phyloP scores from a whole-genome alignment of 2,329 filamentous ascomycete genomes.

The Hawksworthiomyces lignivorus region DNA sequence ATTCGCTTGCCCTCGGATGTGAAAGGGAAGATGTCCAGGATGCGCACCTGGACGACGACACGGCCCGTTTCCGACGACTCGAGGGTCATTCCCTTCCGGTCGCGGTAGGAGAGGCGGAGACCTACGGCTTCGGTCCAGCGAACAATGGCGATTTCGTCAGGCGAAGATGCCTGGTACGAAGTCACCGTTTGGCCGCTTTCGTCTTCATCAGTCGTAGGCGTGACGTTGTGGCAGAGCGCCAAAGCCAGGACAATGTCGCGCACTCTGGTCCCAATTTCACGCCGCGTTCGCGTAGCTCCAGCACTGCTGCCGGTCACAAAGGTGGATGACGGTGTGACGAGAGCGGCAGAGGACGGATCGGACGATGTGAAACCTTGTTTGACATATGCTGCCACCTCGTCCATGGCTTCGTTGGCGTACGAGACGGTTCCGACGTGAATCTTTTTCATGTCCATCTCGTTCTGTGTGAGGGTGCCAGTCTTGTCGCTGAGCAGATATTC shows the following conservation, averaged over 20 bases:
- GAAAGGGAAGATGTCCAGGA: slow-evolving; percentile 93
- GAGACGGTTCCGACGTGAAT: slow-evolving; percentile 97
- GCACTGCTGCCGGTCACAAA: slow-evolving; percentile 50
- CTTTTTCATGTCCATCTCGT: slow-evolving; percentile 98
- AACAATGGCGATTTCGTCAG: slow-evolving; percentile 96
- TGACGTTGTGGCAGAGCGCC: slow-evolving; percentile 94
- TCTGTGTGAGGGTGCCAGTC: slow-evolving; percentile 95
- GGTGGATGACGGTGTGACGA: slow-evolving; percentile 71
- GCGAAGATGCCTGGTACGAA: slow-evolving; percentile 92
- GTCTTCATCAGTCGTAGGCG: slow-evolving; percentile 72
- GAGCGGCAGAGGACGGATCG: slow-evolving; percentile 33
- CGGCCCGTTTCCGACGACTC: slow-evolving; percentile 68
- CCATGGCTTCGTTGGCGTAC: slow-evolving; percentile 98
- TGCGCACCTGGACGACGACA: slow-evolving; percentile 73
- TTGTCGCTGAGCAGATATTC: slow-evolving; percentile 97
- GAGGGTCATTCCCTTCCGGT: slow-evolving; percentile 77
- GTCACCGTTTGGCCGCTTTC: slow-evolving; percentile 69
- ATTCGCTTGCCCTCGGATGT: slow-evolving; percentile 97
- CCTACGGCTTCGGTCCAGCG: slow-evolving; percentile 92
- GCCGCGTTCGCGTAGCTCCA: slow-evolving; percentile 69
- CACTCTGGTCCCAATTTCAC: slow-evolving; percentile 90
- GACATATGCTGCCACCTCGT: slow-evolving; percentile 83
- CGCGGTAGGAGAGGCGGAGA: slow-evolving; percentile 72
- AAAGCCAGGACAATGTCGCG: slow-evolving; percentile 88
- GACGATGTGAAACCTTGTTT: slow-evolving; percentile 66